phyloP scores from a whole-genome alignment of 495 filamentous ascomycete species.

The Penicillium desertorum region DNA sequence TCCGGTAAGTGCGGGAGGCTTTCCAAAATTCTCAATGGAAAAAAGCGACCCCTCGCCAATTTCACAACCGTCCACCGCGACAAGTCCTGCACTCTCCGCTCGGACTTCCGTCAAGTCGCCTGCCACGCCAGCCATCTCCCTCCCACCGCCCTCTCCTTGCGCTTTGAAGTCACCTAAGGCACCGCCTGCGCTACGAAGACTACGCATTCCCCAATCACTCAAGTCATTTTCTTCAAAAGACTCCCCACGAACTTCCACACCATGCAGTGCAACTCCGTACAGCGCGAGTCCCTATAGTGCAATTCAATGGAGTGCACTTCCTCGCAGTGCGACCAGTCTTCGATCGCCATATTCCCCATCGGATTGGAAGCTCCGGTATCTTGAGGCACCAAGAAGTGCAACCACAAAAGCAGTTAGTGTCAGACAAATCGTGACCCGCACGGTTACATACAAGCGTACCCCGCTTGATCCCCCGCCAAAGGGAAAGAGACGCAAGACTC shows the following conservation, averaged over 20 bases:
- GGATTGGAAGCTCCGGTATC: slow-evolving; percentile 43
- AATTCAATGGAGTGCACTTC: slow-evolving; percentile 1
- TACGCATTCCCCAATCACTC: not conserved
- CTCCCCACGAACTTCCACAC: not conserved
- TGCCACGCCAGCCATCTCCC: slow-evolving; percentile 24
- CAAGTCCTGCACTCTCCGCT: slow-evolving; percentile 33
- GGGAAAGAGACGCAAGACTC: slow-evolving; percentile 41
- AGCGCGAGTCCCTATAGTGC: slow-evolving; percentile 1
- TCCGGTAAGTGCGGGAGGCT: slow-evolving; percentile 38
- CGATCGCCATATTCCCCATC: slow-evolving; percentile 42
- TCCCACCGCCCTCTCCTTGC: slow-evolving; percentile 37
- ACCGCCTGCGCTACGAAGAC: not conserved
- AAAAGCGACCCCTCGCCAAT: slow-evolving; percentile 37
- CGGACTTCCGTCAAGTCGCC: slow-evolving; percentile 26
- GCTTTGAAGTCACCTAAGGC: not conserved
- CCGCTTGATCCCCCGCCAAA: slow-evolving; percentile 42
- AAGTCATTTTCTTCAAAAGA: slow-evolving; percentile 1
- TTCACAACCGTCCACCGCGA: slow-evolving; percentile 43
- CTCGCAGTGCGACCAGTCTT: slow-evolving; percentile 15
- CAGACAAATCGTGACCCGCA: slow-evolving; percentile 50
- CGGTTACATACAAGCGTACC: slow-evolving; percentile 48
- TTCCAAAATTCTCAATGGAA: slow-evolving; percentile 36
- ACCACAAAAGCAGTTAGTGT: slow-evolving; percentile 41
- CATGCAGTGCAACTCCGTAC: slow-evolving; percentile 1
- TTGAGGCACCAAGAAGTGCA: slow-evolving; percentile 35